phyloP scores from a whole-genome alignment of 2,329 filamentous ascomycete species.

The Penicillium sp. region DNA sequence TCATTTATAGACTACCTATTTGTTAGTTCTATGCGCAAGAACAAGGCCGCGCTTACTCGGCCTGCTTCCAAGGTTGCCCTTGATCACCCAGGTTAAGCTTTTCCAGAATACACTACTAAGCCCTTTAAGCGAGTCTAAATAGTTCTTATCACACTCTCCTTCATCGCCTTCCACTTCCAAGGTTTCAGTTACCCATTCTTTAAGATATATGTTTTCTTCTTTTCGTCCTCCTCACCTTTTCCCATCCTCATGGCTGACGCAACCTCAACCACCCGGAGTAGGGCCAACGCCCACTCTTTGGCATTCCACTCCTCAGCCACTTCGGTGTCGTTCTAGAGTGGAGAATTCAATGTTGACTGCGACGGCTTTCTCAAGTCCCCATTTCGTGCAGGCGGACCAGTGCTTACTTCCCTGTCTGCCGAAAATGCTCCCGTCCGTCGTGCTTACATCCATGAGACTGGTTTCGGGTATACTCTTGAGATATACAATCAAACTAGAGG shows the following conservation, averaged over 20 bases:
- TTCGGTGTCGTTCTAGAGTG: neutral
- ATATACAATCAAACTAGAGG: neutral
- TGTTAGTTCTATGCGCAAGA: too few species aligned
- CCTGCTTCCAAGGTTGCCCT: too few species aligned
- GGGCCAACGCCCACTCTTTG: neutral
- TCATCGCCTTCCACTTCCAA: neutral
- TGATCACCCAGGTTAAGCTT: neutral
- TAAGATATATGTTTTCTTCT: neutral
- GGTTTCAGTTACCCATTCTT: neutral
- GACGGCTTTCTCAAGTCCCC: neutral
- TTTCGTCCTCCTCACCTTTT: neutral
- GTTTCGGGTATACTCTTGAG: neutral
- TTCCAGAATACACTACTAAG: neutral
- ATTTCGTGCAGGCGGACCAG: neutral
- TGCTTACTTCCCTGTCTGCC: neutral
- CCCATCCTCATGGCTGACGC: neutral
- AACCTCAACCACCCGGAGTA: neutral
- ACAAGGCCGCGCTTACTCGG: too few species aligned
- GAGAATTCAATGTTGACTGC: neutral
- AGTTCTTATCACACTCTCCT: neutral
- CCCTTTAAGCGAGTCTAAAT: neutral
- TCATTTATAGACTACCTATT: too few species aligned
- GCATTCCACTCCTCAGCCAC: neutral
- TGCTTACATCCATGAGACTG: neutral
- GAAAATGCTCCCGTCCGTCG: neutral